phyloP scores from a whole-genome alignment of 192 early-diverging fungal species.

The Dissophora globulifera region DNA sequence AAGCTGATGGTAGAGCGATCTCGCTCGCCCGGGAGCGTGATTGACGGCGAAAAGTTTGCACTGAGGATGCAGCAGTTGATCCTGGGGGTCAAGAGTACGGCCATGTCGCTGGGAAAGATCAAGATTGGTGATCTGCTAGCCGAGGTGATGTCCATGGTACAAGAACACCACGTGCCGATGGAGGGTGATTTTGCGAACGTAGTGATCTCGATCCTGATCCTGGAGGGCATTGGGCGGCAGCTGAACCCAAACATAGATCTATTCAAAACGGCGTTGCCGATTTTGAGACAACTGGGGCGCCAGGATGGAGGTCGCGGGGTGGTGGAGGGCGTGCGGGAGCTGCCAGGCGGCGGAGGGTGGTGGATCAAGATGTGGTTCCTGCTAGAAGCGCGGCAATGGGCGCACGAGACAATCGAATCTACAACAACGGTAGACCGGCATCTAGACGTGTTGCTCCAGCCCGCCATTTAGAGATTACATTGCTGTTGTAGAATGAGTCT shows the following conservation, averaged over 20 bases:
- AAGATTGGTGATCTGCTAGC: constrained; percentile 84
- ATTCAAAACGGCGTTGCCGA: constrained; percentile 81
- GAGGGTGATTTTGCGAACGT: constrained; percentile 97
- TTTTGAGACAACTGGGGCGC: constrained; percentile 70
- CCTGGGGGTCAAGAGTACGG: constrained; percentile 71
- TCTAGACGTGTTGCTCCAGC: constrained; percentile 39
- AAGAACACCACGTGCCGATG: constrained; percentile 91
- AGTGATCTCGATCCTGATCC: constrained; percentile 87
- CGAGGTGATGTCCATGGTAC: constrained; percentile 86
- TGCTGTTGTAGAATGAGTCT: no score
- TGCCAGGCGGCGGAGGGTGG: constrained; percentile 50
- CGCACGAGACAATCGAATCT: constrained; percentile 43
- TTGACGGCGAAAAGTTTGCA: constrained; percentile 82
- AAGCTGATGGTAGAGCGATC: constrained; percentile 90
- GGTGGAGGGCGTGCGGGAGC: constrained; percentile 59
- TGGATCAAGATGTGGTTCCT: constrained; percentile 74
- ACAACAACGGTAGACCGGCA: constrained; percentile 37
- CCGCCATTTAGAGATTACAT: constrained; percentile 39
- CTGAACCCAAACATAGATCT: constrained; percentile 93
- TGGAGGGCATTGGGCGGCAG: constrained; percentile 94
- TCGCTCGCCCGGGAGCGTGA: constrained; percentile 73
- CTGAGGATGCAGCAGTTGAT: constrained; percentile 85
- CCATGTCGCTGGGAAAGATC: constrained; percentile 82
- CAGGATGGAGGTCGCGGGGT: constrained; percentile 60
- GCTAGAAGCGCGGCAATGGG: constrained; percentile 68